Conservation (phyloP, 306 rosid genomes). For the Trifolium fragiferum region DNA sequence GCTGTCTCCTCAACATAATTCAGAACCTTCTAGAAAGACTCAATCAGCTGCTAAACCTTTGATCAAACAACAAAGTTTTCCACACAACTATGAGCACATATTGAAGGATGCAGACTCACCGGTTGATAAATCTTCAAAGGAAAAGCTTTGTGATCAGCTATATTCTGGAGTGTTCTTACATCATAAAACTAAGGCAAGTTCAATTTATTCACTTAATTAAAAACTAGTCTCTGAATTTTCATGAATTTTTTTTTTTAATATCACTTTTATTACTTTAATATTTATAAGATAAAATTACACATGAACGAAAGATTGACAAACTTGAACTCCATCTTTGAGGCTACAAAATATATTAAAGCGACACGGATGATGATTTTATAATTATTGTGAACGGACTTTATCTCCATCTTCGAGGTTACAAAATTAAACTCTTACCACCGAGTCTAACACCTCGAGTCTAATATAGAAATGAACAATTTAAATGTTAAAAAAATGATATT, state of each 20-base stretch:
- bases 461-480: too few species aligned
- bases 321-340: too few species aligned
- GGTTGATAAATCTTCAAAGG: constrained; percentile 34
- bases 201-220: background rate
- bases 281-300: too few species aligned
- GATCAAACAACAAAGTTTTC: constrained; percentile 27
- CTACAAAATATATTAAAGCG: background rate
- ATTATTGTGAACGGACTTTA: too few species aligned
- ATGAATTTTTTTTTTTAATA: too few species aligned
- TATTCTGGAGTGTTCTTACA: constrained; percentile 45
- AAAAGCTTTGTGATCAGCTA: constrained; percentile 38
- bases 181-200: constrained; percentile 47
- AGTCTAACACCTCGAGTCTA: too few species aligned
- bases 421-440: too few species aligned
- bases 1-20: constrained; percentile 9
- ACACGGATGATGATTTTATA: background rate
- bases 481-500: too few species aligned
- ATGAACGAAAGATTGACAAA: too few species aligned
- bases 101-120: constrained; percentile 48
- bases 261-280: too few species aligned
- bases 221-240: too few species aligned
- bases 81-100: constrained; percentile 38
- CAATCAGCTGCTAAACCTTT: constrained; percentile 13
- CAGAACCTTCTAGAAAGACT: constrained; percentile 22
- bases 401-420: too few species aligned